These are phyloP conservation scores for Epichloe coenophiala DNA, from an alignment of 2,329 filamentous ascomycete species.

Conservation along the genomic window DNA sequence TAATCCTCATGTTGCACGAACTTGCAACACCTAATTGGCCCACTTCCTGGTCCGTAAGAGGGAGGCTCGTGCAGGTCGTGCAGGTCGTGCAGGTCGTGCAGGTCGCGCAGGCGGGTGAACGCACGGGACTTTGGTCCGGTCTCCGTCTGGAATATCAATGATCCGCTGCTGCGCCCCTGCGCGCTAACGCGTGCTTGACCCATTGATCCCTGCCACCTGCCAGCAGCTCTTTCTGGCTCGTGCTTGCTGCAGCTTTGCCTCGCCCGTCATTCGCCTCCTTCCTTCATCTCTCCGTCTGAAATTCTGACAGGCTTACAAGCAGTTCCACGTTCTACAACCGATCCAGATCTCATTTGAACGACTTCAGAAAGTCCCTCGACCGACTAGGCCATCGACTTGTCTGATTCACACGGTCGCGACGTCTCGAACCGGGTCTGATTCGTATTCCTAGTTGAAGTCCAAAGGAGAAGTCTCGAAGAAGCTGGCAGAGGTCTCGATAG, in stretches of 20 bases:
- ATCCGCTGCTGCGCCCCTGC: not conserved
- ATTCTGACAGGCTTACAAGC: not conserved
- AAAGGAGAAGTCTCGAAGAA: not conserved
- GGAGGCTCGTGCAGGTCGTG: not conserved
- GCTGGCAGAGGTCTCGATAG: not conserved
- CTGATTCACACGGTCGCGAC: not conserved
- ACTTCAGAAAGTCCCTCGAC: too few species aligned
- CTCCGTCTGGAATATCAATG: not conserved
- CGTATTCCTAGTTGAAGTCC: not conserved
- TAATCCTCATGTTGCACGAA: too few species aligned
- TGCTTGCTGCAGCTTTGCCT: not conserved
- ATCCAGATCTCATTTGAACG: not conserved
- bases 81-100: not conserved
- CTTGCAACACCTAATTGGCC: too few species aligned
- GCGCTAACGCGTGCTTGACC: not conserved
- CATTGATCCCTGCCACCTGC: not conserved
- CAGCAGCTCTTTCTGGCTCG: not conserved
- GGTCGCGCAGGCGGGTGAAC: not conserved
- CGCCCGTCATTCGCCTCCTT: not conserved
- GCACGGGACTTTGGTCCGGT: not conserved
- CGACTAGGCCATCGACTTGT: not conserved
- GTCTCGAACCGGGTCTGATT: not conserved
- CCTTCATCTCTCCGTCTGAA: not conserved
- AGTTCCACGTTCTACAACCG: not conserved
- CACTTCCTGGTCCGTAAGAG: too few species aligned